phyloP scores from a whole-genome alignment of 495 filamentous ascomycete species.

The Lasiosphaeria miniovina region DNA sequence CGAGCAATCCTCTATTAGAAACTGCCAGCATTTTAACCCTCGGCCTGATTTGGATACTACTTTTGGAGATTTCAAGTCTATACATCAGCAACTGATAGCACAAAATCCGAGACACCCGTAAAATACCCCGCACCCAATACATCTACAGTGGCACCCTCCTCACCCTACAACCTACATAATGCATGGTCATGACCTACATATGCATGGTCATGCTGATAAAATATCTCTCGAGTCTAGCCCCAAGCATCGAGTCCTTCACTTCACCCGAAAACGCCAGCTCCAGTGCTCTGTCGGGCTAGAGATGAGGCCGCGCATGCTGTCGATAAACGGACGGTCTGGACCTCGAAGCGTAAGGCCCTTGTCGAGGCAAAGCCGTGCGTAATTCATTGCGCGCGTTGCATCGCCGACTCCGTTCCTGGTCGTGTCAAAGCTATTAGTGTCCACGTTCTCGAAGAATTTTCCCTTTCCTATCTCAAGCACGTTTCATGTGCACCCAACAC shows the following conservation, averaged over 20 bases:
- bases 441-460: neutral
- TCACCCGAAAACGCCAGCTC: conserved; percentile 31
- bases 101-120: no score
- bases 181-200: no score
- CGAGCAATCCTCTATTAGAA: no score
- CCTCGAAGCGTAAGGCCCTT: conserved; percentile 27
- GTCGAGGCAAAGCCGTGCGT: conserved; percentile 28
- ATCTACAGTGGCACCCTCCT: no score
- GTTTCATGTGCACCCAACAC: neutral
- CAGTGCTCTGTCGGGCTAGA: conserved; percentile 24
- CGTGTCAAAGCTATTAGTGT: neutral
- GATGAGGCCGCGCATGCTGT: conserved; percentile 31
- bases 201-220: no score
- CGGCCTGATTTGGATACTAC: no score
- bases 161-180: no score
- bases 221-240: neutral
- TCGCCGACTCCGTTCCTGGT: conserved; percentile 30
- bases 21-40: no score
- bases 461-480: neutral
- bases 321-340: conserved; percentile 29
- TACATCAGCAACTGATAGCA: no score
- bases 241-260: conserved; percentile 8
- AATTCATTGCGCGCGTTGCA: conserved; percentile 21
- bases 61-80: no score
- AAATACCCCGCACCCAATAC: no score